A percentile compares a stretch with the other conserved stretches of the same genome.
Conservation (phyloP, 1,284 basidiomycete species). For the Cutaneotrichosporon mucoides region DNA sequence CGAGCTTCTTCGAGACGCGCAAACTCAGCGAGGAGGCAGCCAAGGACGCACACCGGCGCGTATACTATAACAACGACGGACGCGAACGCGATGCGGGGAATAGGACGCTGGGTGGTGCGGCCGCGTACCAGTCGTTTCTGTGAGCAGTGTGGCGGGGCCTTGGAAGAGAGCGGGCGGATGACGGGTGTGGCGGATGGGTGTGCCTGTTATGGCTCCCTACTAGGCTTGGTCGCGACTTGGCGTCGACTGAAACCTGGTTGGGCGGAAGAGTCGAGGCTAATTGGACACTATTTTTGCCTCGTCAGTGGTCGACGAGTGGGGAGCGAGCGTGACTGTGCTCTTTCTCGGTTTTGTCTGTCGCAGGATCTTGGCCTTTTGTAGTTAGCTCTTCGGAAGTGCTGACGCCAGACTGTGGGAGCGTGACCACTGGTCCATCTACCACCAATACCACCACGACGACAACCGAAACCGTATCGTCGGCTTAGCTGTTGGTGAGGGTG, state of each 20-base stretch:
- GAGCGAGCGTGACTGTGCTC: too few species aligned
- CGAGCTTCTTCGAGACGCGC: background rate
- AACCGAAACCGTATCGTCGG: slow-evolving; percentile 39
- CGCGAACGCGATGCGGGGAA: slow-evolving; percentile 37
- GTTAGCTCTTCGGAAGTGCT: background rate
- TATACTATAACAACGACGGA: slow-evolving; percentile 35
- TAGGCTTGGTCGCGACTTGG: too few species aligned
- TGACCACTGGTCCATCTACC: slow-evolving; percentile 38
- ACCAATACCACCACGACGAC: slow-evolving; percentile 28
- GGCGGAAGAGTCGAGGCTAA: too few species aligned
- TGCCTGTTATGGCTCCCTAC: too few species aligned
- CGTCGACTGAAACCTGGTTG: too few species aligned
- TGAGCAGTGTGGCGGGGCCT: slow-evolving; percentile 15
- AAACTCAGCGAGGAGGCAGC: slow-evolving; percentile 35
- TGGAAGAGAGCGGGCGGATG: too few species aligned
- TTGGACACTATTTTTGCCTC: too few species aligned
- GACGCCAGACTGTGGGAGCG: slow-evolving; percentile 39
- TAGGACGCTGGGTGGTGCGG: slow-evolving; percentile 42
- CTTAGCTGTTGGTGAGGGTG: slow-evolving; percentile 43
- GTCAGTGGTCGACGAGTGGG: too few species aligned
- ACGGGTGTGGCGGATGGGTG: too few species aligned
- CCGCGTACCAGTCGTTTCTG: slow-evolving; percentile 45
- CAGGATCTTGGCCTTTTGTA: too few species aligned
- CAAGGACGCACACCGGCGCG: slow-evolving; percentile 34
- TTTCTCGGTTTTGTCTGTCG: too few species aligned